phyloP scores from a whole-genome alignment of 2,329 filamentous ascomycete species.

The Aspergillus sergii region DNA sequence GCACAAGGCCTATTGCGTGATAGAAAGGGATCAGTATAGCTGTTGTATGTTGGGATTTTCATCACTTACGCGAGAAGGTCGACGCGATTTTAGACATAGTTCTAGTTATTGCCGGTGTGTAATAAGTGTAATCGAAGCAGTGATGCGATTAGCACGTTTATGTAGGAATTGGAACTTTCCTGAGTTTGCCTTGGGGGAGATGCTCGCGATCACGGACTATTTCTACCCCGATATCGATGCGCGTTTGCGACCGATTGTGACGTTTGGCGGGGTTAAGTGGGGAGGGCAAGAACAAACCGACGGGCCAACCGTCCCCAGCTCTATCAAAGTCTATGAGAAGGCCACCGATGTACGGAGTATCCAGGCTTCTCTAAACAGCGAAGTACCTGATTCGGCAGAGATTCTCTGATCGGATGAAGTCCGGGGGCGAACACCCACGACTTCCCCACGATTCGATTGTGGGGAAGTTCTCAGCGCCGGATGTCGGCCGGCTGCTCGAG shows the following conservation, averaged over 20 bases:
- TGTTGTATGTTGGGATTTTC: neutral
- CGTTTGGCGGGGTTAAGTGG: slow-evolving; percentile 17
- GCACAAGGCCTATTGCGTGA: slow-evolving; percentile 56
- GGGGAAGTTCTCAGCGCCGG: slow-evolving; percentile 19
- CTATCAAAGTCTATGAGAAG: neutral
- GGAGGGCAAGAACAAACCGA: slow-evolving; percentile 16
- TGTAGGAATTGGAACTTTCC: neutral
- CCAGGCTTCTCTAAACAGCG: neutral
- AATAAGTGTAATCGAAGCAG: neutral
- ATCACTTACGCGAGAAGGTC: slow-evolving; percentile 38
- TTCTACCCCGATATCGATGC: slow-evolving; percentile 25
- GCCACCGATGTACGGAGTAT: neutral
- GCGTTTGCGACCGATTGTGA: neutral
- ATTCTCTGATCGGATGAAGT: slow-evolving; percentile 17
- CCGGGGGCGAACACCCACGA: slow-evolving; percentile 6
- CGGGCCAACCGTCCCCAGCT: slow-evolving; percentile 1
- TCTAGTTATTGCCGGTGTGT: slow-evolving; percentile 3
- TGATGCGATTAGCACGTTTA: neutral
- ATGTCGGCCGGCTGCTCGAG: neutral
- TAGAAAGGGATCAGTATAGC: neutral
- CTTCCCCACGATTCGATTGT: slow-evolving; percentile 19
- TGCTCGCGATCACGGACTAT: slow-evolving; percentile 20
- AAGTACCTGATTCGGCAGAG: slow-evolving; percentile 11
- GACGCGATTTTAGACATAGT: slow-evolving; percentile 40
- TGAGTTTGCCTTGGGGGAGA: too few species aligned